These are phyloP conservation scores for Aspergillus nidulans DNA, from an alignment of 495 filamentous ascomycete genomes.

Conservation along the genomic window DNA sequence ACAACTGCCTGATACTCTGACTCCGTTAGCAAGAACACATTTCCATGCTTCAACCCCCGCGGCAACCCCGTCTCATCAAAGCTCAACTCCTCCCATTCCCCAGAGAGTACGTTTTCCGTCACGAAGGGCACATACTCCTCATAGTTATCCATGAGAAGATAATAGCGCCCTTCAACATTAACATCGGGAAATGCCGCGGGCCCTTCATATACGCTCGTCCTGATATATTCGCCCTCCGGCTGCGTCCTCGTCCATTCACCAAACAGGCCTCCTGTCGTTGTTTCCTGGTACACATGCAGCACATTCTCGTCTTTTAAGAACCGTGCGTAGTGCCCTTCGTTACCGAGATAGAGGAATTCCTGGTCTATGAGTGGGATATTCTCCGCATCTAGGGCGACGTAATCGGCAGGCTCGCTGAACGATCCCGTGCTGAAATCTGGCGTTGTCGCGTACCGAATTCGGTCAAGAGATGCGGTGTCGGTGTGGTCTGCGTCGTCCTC, in stretches of 20 bases:
- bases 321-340: background rate
- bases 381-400: constrained; percentile 6
- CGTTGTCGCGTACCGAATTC: constrained; percentile 12
- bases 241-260: constrained; percentile 2
- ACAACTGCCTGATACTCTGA: constrained; percentile 9
- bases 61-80: constrained; percentile 1
- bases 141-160: constrained; percentile 13
- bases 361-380: constrained; percentile 12
- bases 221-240: background rate
- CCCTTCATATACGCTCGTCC: constrained; percentile 1
- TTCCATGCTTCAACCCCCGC: constrained; percentile 14
- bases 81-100: background rate
- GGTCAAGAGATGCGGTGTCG: constrained; percentile 2
- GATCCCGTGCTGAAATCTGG: constrained; percentile 9
- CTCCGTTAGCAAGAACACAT: constrained; percentile 6
- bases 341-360: constrained; percentile 7
- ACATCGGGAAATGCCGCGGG: constrained; percentile 9
- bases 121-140: constrained; percentile 13
- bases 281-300: constrained; percentile 8
- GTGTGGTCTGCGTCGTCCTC: background rate
- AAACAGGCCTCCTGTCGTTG: constrained; percentile 7
- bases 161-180: background rate
- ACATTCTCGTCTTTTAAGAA: constrained; percentile 13
- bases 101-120: background rate
- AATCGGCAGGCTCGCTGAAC: constrained; percentile 5